Conservation (phyloP, 805 yeast genomes). For the Candida pseudofarinosa region DNA sequence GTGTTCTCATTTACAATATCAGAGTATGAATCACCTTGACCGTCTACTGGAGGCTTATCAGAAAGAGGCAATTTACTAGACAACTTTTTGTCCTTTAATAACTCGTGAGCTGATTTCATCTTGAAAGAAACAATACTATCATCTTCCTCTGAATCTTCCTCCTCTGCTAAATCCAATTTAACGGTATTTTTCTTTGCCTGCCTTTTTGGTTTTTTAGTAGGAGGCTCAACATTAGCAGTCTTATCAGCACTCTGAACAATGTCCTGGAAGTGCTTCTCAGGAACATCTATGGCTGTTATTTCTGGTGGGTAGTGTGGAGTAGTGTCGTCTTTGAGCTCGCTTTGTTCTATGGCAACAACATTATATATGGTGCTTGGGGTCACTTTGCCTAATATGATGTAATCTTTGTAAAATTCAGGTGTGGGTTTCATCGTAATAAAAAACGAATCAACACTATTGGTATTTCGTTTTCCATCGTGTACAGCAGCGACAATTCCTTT, state of each 20-base stretch:
- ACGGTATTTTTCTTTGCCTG: conserved; percentile 30
- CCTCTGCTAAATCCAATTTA: conserved; percentile 35
- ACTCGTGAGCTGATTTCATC: conserved; percentile 43
- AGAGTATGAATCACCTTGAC: neutral
- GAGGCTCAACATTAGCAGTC: conserved; percentile 10
- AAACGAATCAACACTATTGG: conserved; percentile 24
- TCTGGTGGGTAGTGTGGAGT: conserved; percentile 50
- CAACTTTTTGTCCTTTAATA: conserved; percentile 19
- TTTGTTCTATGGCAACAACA: conserved; percentile 45
- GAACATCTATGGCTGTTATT: conserved; percentile 38
- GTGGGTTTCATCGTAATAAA: conserved; percentile 47
- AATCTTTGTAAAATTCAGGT: conserved; percentile 38
- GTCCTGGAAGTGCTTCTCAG: conserved; percentile 48
- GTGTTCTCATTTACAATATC: neutral
- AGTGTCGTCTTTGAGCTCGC: conserved; percentile 38
- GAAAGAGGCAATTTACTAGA: conserved; percentile 3
- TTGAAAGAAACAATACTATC: conserved; percentile 14
- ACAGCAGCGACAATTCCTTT: conserved; percentile 57
- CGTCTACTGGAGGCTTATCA: neutral
- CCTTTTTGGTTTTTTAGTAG: conserved; percentile 13
- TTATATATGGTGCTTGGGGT: conserved; percentile 54
- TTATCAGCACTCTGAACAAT: conserved; percentile 12
- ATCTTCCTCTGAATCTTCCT: conserved; percentile 15
- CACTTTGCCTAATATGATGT: conserved; percentile 54
- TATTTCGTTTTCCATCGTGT: conserved; percentile 19